phyloP scores from a whole-genome alignment of 805 yeast genomes.

The Torulaspora franciscae region DNA sequence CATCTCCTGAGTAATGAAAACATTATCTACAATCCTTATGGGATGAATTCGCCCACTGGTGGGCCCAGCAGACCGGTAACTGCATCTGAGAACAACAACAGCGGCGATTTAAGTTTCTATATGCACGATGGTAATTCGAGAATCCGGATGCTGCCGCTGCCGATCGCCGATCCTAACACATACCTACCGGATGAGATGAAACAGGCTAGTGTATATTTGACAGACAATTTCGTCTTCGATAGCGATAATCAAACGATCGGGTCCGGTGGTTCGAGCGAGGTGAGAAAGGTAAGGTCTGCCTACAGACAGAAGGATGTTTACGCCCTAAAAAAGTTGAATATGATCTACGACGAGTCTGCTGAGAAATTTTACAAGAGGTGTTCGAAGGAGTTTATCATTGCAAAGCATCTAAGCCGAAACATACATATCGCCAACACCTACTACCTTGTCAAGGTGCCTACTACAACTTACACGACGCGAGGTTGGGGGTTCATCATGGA shows the following conservation, averaged over 20 bases:
- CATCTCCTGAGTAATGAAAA: constrained; percentile 33
- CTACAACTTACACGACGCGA: constrained; percentile 48
- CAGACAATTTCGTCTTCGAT: constrained; percentile 50
- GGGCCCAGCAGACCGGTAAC: constrained; percentile 12
- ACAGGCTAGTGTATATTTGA: constrained; percentile 45
- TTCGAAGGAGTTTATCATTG: constrained; percentile 57
- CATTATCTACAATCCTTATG: constrained; percentile 63
- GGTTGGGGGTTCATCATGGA: constrained; percentile 79
- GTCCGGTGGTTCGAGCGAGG: constrained; percentile 68
- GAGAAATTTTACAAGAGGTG: constrained; percentile 62
- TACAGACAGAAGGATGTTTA: constrained; percentile 40
- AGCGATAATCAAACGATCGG: constrained; percentile 51
- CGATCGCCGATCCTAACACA: constrained; percentile 64
- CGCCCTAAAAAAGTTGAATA: constrained; percentile 62
- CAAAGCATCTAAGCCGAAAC: constrained; percentile 49
- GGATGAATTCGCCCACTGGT: constrained; percentile 28
- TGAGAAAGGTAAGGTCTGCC: constrained; percentile 44
- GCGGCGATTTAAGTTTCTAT: constrained; percentile 29
- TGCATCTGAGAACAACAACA: constrained; percentile 10
- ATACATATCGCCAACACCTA: constrained; percentile 57
- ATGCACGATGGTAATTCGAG: constrained; percentile 35
- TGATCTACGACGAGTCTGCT: constrained; percentile 58
- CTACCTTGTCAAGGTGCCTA: constrained; percentile 53
- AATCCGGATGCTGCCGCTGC: constrained; percentile 50
- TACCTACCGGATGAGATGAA: constrained; percentile 50